These are phyloP conservation scores for Caloboletus firmus DNA, from an alignment of 1,284 basidiomycete species.

Conservation along the genomic window DNA sequence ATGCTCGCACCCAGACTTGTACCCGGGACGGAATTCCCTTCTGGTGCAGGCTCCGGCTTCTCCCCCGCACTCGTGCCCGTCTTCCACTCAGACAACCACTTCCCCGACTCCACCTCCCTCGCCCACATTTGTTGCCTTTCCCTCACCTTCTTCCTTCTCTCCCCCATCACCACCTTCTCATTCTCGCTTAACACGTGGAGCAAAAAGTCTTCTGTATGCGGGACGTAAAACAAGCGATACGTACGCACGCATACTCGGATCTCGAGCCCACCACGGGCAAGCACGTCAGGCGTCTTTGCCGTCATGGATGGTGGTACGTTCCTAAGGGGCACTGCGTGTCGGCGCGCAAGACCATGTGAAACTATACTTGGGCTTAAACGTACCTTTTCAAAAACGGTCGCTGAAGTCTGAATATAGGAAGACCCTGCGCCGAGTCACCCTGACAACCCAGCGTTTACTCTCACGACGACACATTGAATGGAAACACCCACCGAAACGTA, in stretches of 20 bases:
- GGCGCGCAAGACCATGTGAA: background rate
- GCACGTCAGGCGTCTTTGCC: slow-evolving; percentile 43
- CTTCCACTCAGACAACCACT: slow-evolving; percentile 13
- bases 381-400: slow-evolving; percentile 77
- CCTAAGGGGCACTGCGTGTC: slow-evolving; percentile 31
- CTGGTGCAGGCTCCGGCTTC: background rate
- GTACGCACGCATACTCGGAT: slow-evolving; percentile 83
- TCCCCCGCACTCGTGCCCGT: background rate
- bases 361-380: slow-evolving; percentile 23
- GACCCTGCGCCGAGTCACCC: slow-evolving; percentile 54
- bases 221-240: slow-evolving; percentile 83
- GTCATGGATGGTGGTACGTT: slow-evolving; percentile 43
- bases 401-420: slow-evolving; percentile 52
- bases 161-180: slow-evolving; percentile 3
- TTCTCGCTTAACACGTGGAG: slow-evolving; percentile 30
- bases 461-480: background rate
- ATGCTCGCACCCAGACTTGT: background rate
- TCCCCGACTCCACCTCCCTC: slow-evolving; percentile 16
- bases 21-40: background rate
- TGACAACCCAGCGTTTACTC: slow-evolving; percentile 26
- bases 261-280: slow-evolving; percentile 64
- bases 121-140: slow-evolving; percentile 18
- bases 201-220: slow-evolving; percentile 68
- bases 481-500: slow-evolving; percentile 70
- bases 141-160: slow-evolving; percentile 5